Evolutionary conservation across 257 asterid genomes (phyloP), one percentile per base, ranked within the genome.

Genomic region (Capsicum rhomboideum): DNA sequence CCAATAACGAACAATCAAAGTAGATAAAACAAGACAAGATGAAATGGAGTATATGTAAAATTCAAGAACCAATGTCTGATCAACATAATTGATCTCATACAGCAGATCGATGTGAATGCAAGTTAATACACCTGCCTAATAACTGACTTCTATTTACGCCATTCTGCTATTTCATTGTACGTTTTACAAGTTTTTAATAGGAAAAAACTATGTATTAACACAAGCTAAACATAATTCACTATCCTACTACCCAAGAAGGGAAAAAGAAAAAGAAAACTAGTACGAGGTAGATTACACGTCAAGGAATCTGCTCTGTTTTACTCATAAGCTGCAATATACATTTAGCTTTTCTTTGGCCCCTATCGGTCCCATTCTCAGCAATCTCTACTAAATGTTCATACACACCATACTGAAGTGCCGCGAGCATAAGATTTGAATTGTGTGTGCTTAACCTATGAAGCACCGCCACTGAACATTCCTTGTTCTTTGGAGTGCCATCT

Each of bases 331-430:
- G 89, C 75, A 96, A 69, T 78, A 96, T 54, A 6, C 94, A 83
- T 49, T 91, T 86, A 2, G 97, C 98, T 87, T 96, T 94, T 88
- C 97, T 91, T 78, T 85, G 91, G 10, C 92, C 97, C 77, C 99
- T 94, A 78, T 93, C 95, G 0, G 98, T 96, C 2, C 99, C 97
- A 59, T 78, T 92, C 17, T 83, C 88, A 0, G 90, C 83, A 68
- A 93, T 87, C 81, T 93, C 95, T 23, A 86, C 88, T 58, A 96
- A 84, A 77, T 85, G 89, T 23, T 96, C 96, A 82, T 94, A 94
- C 11, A 90, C 95, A 21, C 98, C 97, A 55, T 87, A 92, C 83
- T 96, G 97, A 85, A 94, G 87, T 4, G 98, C 98, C 13, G 97
- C 98, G 64, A 94, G 89, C 42, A 92, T 84, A 82, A 92, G 86